A percentile compares a stretch with the other conserved stretches of the same genome.
These are phyloP conservation scores for Kickxella alabastrina DNA, from an alignment of 192 early-diverging fungal species.

Conservation along the genomic window DNA sequence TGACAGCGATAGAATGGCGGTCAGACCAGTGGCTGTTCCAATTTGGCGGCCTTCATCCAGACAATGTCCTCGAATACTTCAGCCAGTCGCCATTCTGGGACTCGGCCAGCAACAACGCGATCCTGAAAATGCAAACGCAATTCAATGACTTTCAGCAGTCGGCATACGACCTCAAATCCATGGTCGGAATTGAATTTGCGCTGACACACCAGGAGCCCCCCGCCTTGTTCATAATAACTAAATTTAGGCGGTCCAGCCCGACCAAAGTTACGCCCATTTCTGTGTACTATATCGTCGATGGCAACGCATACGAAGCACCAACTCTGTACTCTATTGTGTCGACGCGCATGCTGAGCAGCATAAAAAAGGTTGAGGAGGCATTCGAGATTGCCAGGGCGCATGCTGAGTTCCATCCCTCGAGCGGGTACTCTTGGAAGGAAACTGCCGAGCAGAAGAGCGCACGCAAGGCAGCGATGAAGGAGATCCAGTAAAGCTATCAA, in stretches of 20 bases:
- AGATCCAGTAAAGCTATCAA: conserved; percentile 5
- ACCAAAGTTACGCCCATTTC: conserved; percentile 50
- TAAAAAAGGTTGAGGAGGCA: conserved; percentile 37
- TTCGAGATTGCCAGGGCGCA: conserved; percentile 38
- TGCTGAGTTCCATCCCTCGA: conserved; percentile 45
- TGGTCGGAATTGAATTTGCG: conserved; percentile 76
- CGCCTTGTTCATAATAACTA: conserved; percentile 66
- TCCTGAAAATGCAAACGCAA: conserved; percentile 78
- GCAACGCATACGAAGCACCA: conserved; percentile 72
- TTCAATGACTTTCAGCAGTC: conserved; percentile 65
- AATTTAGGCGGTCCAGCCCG: conserved; percentile 59
- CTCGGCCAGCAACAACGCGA: conserved; percentile 69
- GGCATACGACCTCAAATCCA: conserved; percentile 53
- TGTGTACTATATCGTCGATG: conserved; percentile 64
- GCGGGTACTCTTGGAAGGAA: conserved; percentile 49
- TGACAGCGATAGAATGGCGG: conserved; percentile 63
- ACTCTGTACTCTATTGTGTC: conserved; percentile 66
- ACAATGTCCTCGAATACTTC: conserved; percentile 79
- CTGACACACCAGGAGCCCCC: conserved; percentile 65
- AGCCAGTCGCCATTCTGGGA: conserved; percentile 81
- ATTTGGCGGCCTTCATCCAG: conserved; percentile 64
- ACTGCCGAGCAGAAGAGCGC: conserved; percentile 25
- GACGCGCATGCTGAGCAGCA: conserved; percentile 60
- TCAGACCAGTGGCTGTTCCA: conserved; percentile 56
- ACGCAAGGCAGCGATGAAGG: conserved; percentile 34